Evolutionary conservation across 352 stramenopile species (phyloP).

Genomic region (Globisporangium irregulare): DNA sequence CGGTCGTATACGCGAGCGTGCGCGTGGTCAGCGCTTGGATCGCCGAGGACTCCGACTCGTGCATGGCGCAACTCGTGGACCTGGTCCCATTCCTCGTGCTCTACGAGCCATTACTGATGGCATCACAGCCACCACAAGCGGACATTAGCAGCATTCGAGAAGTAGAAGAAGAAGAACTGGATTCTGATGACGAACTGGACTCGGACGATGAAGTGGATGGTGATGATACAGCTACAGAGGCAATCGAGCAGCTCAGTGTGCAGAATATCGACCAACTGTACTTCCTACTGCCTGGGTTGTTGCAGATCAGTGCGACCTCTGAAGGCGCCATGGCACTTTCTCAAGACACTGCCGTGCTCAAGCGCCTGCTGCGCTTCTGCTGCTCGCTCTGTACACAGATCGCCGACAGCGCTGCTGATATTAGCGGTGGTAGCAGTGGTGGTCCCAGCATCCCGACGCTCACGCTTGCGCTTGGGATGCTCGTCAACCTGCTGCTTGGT

Average conservation of each 20-base stretch:
- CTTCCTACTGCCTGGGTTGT: slow-evolving; percentile 75
- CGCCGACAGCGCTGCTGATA: slow-evolving; percentile 38
- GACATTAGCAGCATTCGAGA: slow-evolving; percentile 6
- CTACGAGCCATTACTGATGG: slow-evolving; percentile 32
- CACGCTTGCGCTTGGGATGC: slow-evolving; percentile 70
- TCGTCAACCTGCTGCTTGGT: slow-evolving; percentile 77
- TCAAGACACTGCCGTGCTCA: slow-evolving; percentile 55
- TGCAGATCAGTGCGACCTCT: slow-evolving; percentile 71
- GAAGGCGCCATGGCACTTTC: slow-evolving; percentile 56
- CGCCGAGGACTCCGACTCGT: slow-evolving; percentile 78
- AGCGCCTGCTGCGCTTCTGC: slow-evolving; percentile 73
- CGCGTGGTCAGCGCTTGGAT: slow-evolving; percentile 80
- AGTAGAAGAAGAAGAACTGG: slow-evolving; percentile 24
- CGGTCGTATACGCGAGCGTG: slow-evolving; percentile 73
- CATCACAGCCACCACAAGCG: neutral
- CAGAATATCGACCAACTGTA: slow-evolving; percentile 70
- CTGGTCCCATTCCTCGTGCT: slow-evolving; percentile 79
- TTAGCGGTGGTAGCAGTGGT: slow-evolving; percentile 12
- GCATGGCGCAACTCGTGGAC: slow-evolving; percentile 60
- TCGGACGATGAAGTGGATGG: slow-evolving; percentile 66
- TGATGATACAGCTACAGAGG: slow-evolving; percentile 18
- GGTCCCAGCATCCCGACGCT: slow-evolving; percentile 49
- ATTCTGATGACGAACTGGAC: slow-evolving; percentile 73
- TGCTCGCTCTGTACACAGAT: slow-evolving; percentile 65
- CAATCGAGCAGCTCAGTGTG: slow-evolving; percentile 29